These are phyloP conservation scores for Glycyrrhiza uralensis DNA, from an alignment of 306 rosid species.

Conservation along the genomic window DNA sequence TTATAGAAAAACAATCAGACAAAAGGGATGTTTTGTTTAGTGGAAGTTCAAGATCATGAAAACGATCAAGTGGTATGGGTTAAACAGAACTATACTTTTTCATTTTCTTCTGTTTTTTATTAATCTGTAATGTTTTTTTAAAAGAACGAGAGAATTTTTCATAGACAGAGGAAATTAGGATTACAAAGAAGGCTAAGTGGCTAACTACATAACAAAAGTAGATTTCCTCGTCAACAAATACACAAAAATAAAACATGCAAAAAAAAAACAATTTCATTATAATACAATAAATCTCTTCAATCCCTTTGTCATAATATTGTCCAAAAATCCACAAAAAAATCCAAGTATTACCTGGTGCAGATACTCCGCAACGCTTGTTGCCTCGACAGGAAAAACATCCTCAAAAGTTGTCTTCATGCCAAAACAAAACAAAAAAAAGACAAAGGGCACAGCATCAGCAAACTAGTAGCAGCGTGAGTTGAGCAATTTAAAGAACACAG, in stretches of 20 bases:
- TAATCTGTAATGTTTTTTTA: neutral
- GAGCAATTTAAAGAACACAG: neutral
- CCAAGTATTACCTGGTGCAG: slow-evolving; percentile 86
- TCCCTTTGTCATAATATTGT: too few species aligned
- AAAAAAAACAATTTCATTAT: slow-evolving; percentile 11
- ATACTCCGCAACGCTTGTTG: slow-evolving; percentile 94
- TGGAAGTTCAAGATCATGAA: neutral
- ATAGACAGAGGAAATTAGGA: neutral
- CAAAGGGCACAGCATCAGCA: slow-evolving; percentile 23
- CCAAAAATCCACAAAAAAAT: too few species aligned
- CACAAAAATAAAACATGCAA: neutral
- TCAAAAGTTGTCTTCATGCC: slow-evolving; percentile 80
- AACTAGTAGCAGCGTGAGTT: neutral
- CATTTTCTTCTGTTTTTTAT: neutral
- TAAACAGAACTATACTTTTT: neutral
- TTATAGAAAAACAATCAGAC: slow-evolving; percentile 24
- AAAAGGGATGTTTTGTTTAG: neutral
- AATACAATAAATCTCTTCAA: slow-evolving; percentile 6
- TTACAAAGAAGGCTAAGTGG: slow-evolving; percentile 8
- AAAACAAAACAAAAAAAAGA: slow-evolving; percentile 3
- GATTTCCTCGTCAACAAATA: slow-evolving; percentile 8
- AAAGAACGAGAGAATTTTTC: neutral
- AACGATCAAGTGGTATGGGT: neutral
- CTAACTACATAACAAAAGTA: neutral
- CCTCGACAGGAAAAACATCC: too few species aligned